Percentiles rank a stretch among this genome's conserved stretches.
Evolutionary conservation across 106 monocot species (phyloP).

Genomic region (Dioscorea zingiberensis): DNA sequence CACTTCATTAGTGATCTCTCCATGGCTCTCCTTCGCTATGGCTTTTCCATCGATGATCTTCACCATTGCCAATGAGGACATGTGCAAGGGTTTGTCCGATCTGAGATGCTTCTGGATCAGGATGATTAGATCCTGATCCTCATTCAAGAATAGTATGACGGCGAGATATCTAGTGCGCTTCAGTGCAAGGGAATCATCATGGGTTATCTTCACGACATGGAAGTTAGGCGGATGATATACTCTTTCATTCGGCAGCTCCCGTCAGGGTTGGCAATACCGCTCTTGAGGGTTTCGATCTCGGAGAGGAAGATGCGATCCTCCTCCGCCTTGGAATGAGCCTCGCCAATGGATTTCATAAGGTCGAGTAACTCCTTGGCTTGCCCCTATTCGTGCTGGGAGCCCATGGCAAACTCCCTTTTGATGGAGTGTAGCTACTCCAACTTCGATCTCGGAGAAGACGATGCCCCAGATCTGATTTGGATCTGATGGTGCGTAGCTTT

Average conservation of each 20-base stretch:
- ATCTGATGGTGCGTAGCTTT: too few species aligned
- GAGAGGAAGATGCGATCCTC: constrained; percentile 92
- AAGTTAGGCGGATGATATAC: constrained; percentile 89
- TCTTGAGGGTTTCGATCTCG: constrained; percentile 76
- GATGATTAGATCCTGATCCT: constrained; percentile 93
- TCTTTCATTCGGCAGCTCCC: constrained; percentile 93
- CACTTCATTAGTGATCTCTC: too few species aligned
- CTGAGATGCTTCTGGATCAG: constrained; percentile 93
- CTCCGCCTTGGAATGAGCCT: constrained; percentile 90
- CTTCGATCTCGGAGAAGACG: not conserved
- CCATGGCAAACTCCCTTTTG: constrained; percentile 98
- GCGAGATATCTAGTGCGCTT: constrained; percentile 96
- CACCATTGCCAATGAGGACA: too few species aligned
- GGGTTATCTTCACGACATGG: constrained; percentile 98
- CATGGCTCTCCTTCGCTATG: too few species aligned
- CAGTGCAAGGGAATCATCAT: constrained; percentile 68
- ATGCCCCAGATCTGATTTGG: too few species aligned
- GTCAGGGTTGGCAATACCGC: constrained; percentile 80
- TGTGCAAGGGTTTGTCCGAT: too few species aligned
- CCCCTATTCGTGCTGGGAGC: constrained; percentile 81
- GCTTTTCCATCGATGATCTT: too few species aligned
- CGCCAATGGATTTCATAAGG: constrained; percentile 95
- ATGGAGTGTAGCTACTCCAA: constrained; percentile 96
- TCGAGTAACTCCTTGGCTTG: constrained; percentile 96
- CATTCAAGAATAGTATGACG: constrained; percentile 85